Conservation (phyloP, 352 stramenopile genomes). For the Globisporangium sylvaticum region DNA sequence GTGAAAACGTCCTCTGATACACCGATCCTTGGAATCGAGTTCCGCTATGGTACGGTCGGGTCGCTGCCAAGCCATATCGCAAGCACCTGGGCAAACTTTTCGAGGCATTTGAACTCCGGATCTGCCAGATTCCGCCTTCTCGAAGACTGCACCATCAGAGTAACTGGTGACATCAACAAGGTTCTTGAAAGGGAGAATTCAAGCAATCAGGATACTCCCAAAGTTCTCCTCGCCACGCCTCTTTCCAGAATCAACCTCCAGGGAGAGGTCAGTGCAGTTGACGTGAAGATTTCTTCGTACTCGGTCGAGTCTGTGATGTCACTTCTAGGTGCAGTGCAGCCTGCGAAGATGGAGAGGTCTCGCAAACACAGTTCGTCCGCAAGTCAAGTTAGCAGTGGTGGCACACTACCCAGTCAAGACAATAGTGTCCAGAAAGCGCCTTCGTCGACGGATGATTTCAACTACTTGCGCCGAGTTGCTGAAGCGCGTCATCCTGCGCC, state of each 20-base stretch:
- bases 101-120: conserved; percentile 29
- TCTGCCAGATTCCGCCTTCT: conserved; percentile 51
- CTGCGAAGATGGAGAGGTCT: neutral
- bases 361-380: neutral
- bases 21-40: conserved; percentile 35
- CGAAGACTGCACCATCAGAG: conserved; percentile 46
- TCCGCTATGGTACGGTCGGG: conserved; percentile 32
- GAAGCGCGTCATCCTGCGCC: conserved; percentile 41
- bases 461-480: conserved; percentile 42
- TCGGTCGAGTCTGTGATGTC: conserved; percentile 32
- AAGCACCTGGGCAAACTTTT: conserved; percentile 53
- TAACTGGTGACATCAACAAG: conserved; percentile 39
- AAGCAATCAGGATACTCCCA: neutral
- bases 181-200: conserved; percentile 32
- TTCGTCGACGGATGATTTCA: conserved; percentile 53
- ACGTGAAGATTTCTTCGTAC: conserved; percentile 45
- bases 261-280: conserved; percentile 38
- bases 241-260: conserved; percentile 32
- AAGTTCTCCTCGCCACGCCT: conserved; percentile 21
- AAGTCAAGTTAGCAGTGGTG: neutral
- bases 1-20: conserved; percentile 42
- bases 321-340: conserved; percentile 17
- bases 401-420: neutral
- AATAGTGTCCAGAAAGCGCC: neutral
- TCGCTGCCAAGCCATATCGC: conserved; percentile 31